Evolutionary conservation across 352 stramenopile species (phyloP), one percentile per base, ranked within the genome.

Genomic region (Plasmopara muralis): DNA sequence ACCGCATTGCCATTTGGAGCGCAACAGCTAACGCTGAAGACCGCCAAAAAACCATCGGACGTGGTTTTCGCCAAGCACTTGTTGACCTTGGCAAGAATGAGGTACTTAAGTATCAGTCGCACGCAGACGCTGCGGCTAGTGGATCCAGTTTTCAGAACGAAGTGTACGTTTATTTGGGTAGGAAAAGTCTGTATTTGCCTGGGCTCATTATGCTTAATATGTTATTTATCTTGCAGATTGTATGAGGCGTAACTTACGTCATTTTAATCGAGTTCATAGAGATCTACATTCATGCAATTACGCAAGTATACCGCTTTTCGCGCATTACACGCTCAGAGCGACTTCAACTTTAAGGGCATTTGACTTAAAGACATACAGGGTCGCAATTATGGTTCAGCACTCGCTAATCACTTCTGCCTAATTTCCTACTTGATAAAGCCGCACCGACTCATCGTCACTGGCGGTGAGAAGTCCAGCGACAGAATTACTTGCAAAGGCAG

Each of bases 1-100:
- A 98, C 77, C 84, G 93, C 46, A 96, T 98, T 66, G 87, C 94
- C 41, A 86, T 99, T 44, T 99, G 96, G 96, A 96, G 76, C 39
- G 78, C 75, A 67, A 92, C 80, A 59, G 83, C 85, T 25, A 67
- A 77, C 37, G 71, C 74, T 48, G 68, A 88, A 54, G 72, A 89
- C 43, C 72, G 83, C 31, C 82, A 93, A 57, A 84, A 83, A 54
- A 74, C 73, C 31, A 88, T 95, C 49, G 84, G 84, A 48, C 75
- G 79, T 38, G 72, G 80, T 50, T 95, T 95, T 55, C 82, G 84
- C 51, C 74, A 74, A 44, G 78, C 74, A 13, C 79, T 95, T 50
- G 67, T 83, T 37, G 84, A 95, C 53, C 72, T 95, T 52, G 76
- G 73, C 66, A 92, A 92, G 76, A 91, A 90, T 53, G 84, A 94